Percentiles rank a stretch among this genome's conserved stretches.
These are phyloP conservation scores for Bassia scoparia DNA, from an alignment of 148 eudicot species.

Conservation along the genomic window DNA sequence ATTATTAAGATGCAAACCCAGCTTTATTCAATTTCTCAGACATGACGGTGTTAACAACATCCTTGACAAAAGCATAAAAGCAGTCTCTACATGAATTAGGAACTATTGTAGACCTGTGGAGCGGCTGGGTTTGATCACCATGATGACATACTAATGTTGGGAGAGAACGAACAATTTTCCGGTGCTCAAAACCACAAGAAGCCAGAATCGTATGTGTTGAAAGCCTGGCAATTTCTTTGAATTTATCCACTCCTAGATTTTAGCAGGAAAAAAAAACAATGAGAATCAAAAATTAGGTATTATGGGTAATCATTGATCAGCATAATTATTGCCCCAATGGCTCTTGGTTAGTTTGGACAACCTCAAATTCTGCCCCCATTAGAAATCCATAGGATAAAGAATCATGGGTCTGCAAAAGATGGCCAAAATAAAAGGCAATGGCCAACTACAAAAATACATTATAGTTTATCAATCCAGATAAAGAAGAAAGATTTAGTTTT, in stretches of 20 bases:
- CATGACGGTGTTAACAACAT: slow-evolving; percentile 54
- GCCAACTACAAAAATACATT: too few species aligned
- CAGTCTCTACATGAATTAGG: slow-evolving; percentile 71
- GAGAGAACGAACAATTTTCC: slow-evolving; percentile 35
- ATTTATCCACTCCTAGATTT: slow-evolving; percentile 52
- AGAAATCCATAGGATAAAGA: neutral
- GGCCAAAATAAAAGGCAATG: neutral
- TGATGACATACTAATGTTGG: slow-evolving; percentile 49
- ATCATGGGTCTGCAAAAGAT: neutral
- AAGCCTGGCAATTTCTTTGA: slow-evolving; percentile 78
- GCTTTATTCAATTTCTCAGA: slow-evolving; percentile 33
- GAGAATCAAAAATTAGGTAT: neutral
- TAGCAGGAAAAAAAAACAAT: neutral
- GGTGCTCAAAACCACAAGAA: slow-evolving; percentile 68
- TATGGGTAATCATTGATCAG: neutral
- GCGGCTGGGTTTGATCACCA: slow-evolving; percentile 28
- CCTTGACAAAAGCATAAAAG: slow-evolving; percentile 61
- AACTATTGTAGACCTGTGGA: slow-evolving; percentile 46
- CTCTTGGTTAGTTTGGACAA: too few species aligned
- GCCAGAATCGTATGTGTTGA: slow-evolving; percentile 76
- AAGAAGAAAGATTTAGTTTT: neutral
- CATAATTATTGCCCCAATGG: neutral
- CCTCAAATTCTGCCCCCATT: neutral
- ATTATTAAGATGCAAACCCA: slow-evolving; percentile 8
- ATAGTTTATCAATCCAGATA: neutral